Evolutionary conservation across 2,329 filamentous ascomycete species (phyloP).

Genomic region (Penicillium thymicola): DNA sequence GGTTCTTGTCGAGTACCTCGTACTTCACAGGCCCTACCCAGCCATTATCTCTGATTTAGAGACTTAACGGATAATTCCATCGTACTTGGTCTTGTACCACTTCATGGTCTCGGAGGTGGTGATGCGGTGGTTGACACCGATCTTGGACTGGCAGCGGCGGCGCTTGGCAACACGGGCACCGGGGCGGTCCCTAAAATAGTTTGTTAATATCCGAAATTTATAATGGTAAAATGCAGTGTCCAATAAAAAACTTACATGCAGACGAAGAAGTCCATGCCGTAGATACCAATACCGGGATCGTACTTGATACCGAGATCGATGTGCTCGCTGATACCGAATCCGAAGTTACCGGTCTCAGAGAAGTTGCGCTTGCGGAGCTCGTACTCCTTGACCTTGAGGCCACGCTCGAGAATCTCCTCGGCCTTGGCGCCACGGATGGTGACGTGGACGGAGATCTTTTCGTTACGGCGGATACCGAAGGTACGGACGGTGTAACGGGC

Average conservation of each 20-base stretch:
- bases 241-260: constrained; percentile 70
- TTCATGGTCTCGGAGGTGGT: constrained; percentile 92
- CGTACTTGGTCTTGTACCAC: constrained; percentile 97
- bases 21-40: constrained; percentile 25
- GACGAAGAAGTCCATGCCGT: constrained; percentile 99
- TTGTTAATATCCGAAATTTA: constrained; percentile 1
- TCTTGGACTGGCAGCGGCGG: constrained; percentile 79
- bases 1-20: constrained; percentile 33
- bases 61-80: constrained; percentile 96
- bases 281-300: constrained; percentile 96
- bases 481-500: constrained; percentile 99
- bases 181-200: constrained; percentile 70
- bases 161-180: constrained; percentile 97
- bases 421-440: constrained; percentile 99
- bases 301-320: constrained; percentile 99
- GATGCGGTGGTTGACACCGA: constrained; percentile 90
- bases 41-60: constrained; percentile 5
- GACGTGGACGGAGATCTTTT: constrained; percentile 99
- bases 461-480: constrained; percentile 99
- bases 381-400: constrained; percentile 99
- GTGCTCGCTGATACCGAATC: constrained; percentile 99
- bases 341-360: constrained; percentile 99
- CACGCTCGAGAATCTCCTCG: constrained; percentile 99
- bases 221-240: no score
- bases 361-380: constrained; percentile 99